phyloP scores from a whole-genome alignment of 2,329 filamentous ascomycete species.

The Cadophora sp. region DNA sequence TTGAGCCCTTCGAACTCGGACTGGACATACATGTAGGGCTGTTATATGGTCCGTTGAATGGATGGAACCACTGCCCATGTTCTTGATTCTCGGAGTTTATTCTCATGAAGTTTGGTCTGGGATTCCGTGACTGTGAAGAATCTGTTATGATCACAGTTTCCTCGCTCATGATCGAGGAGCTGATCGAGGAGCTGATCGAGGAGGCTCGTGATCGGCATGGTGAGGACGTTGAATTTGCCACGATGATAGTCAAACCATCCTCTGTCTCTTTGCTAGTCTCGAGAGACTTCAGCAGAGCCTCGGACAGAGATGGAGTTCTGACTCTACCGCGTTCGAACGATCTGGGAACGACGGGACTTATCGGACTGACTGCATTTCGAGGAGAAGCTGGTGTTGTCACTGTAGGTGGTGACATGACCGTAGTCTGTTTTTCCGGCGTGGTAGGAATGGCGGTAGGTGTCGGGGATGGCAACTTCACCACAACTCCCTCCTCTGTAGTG shows the following conservation, averaged over 20 bases:
- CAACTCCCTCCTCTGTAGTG: not conserved
- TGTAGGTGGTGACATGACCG: not conserved
- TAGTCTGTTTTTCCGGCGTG: not conserved
- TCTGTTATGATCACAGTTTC: not conserved
- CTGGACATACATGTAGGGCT: not conserved
- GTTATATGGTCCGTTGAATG: not conserved
- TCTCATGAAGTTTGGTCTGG: not conserved
- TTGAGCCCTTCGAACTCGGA: not conserved
- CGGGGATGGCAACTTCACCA: not conserved
- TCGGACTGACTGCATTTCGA: not conserved
- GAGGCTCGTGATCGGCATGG: not conserved
- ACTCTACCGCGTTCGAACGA: not conserved
- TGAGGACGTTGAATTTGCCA: not conserved
- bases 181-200: too few relatives aligned
- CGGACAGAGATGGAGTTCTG: not conserved
- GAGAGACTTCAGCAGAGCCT: not conserved
- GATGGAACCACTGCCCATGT: not conserved
- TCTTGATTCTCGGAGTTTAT: not conserved
- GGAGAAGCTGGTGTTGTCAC: not conserved
- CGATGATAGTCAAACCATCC: not conserved
- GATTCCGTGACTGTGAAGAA: not conserved
- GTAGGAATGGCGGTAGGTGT: not conserved
- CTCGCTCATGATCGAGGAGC: not conserved
- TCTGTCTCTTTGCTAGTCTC: not conserved
- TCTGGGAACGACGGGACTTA: not conserved